Evolutionary conservation across 768 basidiomycete species (phyloP).

Genomic region (Roridomyces roridus): DNA sequence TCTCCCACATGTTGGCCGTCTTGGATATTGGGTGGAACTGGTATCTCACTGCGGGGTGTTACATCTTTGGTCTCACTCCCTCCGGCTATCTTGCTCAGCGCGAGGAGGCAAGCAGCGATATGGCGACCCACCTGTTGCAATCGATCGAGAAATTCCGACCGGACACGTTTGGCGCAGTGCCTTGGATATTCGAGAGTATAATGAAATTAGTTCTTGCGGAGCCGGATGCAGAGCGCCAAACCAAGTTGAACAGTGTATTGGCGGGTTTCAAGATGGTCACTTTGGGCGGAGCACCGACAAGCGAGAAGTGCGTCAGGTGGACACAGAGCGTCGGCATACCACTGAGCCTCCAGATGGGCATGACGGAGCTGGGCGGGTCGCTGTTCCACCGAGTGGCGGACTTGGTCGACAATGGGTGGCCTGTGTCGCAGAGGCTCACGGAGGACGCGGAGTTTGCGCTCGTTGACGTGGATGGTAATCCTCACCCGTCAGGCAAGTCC

Average conservation of each 20-base stretch:
- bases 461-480: conserved; percentile 30
- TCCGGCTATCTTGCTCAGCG: conserved; percentile 1
- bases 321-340: conserved; percentile 31
- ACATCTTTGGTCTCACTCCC: conserved; percentile 38
- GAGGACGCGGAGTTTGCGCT: conserved; percentile 33
- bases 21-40: conserved; percentile 35
- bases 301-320: conserved; percentile 35
- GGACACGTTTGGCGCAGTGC: conserved; percentile 35
- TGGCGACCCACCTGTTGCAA: conserved; percentile 31
- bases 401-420: conserved; percentile 29
- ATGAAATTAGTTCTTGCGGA: conserved; percentile 31
- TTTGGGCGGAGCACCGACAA: conserved; percentile 37
- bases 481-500: conserved; percentile 28
- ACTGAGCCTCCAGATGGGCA: conserved; percentile 39
- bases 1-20: conserved; percentile 40
- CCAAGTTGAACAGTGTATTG: conserved; percentile 26
- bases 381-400: conserved; percentile 35
- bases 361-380: conserved; percentile 41
- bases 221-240: conserved; percentile 22
- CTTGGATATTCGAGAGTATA: conserved; percentile 40
- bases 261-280: conserved; percentile 32
- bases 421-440: conserved; percentile 29
- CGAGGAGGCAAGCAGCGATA: conserved; percentile 29
- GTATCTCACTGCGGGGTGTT: conserved; percentile 36
- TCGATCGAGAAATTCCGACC: conserved; percentile 31